These are phyloP conservation scores for Carex pumila DNA, from an alignment of 176 grass and related monocot genomes.

Conservation along the genomic window DNA sequence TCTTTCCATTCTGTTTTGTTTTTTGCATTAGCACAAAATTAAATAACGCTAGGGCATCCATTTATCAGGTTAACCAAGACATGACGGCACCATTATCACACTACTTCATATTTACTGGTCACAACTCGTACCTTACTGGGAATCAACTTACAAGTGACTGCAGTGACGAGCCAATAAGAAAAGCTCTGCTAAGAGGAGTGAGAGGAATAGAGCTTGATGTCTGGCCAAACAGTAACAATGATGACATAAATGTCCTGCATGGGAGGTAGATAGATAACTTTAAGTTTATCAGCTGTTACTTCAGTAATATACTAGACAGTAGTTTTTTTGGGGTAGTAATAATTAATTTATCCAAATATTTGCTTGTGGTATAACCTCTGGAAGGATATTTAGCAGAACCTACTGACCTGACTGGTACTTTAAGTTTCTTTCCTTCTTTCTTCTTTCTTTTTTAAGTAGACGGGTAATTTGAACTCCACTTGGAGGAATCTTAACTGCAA, in stretches of 20 bases:
- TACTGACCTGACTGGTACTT: neutral
- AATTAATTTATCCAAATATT: neutral
- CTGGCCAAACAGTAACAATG: conserved; percentile 54
- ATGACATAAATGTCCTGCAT: conserved; percentile 59
- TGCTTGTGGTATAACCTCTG: neutral
- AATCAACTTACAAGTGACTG: conserved; percentile 76
- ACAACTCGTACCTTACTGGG: conserved; percentile 89
- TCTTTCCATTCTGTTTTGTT: neutral
- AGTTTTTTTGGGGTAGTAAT: neutral
- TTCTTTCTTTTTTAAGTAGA: neutral
- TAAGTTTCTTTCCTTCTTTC: neutral
- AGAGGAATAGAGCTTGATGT: conserved; percentile 89
- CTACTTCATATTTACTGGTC: conserved; percentile 96
- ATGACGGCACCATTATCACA: conserved; percentile 55
- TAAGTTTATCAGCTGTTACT: neutral
- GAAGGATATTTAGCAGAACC: neutral
- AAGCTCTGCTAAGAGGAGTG: conserved; percentile 60
- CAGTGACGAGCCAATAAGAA: conserved; percentile 68
- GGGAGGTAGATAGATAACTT: conserved; percentile 37
- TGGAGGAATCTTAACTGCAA: neutral
- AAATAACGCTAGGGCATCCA: neutral
- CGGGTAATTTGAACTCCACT: neutral
- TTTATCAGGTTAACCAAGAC: conserved; percentile 44
- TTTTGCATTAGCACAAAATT: neutral
- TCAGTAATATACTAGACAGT: neutral